Conservation (phyloP, 1,139 yeast species). For the Taphrina flavorubra region DNA sequence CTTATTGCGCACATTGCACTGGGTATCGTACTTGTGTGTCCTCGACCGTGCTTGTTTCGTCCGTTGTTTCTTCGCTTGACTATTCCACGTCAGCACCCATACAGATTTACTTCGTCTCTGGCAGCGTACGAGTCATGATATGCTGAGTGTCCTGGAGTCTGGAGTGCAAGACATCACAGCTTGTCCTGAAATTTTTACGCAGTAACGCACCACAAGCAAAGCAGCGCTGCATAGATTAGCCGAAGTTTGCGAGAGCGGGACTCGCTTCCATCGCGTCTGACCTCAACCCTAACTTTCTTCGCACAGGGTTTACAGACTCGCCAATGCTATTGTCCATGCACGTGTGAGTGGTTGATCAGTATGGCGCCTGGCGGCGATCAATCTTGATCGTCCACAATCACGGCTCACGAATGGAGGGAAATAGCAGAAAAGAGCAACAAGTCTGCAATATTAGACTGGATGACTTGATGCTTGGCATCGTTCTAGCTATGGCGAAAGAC, state of each 20-base stretch:
- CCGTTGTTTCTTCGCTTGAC: slow-evolving; percentile 99
- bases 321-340: neutral
- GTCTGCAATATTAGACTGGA: too few relatives aligned
- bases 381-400: too few relatives aligned
- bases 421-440: too few relatives aligned
- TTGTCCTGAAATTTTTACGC: slow-evolving; percentile 11
- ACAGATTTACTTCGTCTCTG: too few relatives aligned
- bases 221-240: slow-evolving; percentile 1
- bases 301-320: neutral
- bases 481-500: too few relatives aligned
- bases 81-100: neutral
- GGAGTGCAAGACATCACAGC: neutral
- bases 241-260: slow-evolving; percentile 15
- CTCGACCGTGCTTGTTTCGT: slow-evolving; percentile 99
- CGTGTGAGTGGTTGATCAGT: neutral
- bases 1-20: neutral
- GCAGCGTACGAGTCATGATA: slow-evolving; percentile 22
- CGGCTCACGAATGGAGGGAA: too few relatives aligned
- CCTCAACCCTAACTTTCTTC: neutral
- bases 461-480: too few relatives aligned
- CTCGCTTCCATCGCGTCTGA: neutral
- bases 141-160: slow-evolving; percentile 12
- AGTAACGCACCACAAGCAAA: neutral
- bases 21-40: slow-evolving; percentile 63
- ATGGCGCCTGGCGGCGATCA: too few relatives aligned